Evolutionary conservation across 2,329 filamentous ascomycete genomes (phyloP).

Genomic region (Aspergillus brasiliensis): DNA sequence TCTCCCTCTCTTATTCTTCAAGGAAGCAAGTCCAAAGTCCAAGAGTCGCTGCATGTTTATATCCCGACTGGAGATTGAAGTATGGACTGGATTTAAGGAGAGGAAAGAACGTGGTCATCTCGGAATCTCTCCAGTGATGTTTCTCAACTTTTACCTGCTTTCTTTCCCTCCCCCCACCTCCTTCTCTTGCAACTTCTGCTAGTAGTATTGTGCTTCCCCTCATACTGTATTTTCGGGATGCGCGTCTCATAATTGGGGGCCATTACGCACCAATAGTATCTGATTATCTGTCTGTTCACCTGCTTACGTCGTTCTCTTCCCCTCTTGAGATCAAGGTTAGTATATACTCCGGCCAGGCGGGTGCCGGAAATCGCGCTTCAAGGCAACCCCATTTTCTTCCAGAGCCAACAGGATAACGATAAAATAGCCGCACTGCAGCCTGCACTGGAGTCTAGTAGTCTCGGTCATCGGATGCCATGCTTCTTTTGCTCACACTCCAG

Average conservation of each 20-base stretch:
- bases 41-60: conserved; percentile 1
- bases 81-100: neutral
- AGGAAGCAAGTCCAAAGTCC: neutral
- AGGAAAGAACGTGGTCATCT: conserved; percentile 14
- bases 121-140: conserved; percentile 7
- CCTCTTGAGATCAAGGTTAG: conserved; percentile 9
- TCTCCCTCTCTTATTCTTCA: neutral
- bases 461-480: neutral
- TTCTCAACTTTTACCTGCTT: neutral
- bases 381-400: conserved; percentile 15
- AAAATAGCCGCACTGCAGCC: neutral
- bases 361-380: conserved; percentile 5
- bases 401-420: neutral
- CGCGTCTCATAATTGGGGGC: conserved; percentile 11
- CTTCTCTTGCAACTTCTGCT: neutral
- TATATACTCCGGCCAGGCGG: conserved; percentile 1
- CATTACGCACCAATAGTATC: neutral
- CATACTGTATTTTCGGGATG: neutral
- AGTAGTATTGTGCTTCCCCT: neutral
- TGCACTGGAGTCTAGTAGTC: neutral
- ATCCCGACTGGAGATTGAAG: neutral
- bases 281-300: neutral
- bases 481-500: neutral
- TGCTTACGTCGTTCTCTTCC: neutral
- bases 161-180: neutral